These are phyloP conservation scores for Acanthamoeba healyi DNA, from an alignment of 208 protist species.

Conservation along the genomic window DNA sequence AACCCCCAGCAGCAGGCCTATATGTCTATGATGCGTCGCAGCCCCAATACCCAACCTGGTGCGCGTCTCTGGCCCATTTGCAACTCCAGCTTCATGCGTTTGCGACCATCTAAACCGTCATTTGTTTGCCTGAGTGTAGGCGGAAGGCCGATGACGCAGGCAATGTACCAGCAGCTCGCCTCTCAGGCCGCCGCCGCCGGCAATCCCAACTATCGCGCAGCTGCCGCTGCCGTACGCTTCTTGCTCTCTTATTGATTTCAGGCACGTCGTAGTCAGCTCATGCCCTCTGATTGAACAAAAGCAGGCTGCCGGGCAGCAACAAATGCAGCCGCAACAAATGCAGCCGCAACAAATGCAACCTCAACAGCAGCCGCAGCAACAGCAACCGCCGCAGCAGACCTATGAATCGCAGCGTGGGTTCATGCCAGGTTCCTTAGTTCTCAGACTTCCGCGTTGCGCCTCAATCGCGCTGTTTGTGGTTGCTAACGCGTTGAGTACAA, in stretches of 20 bases:
- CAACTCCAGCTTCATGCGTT: neutral
- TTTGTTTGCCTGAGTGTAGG: neutral
- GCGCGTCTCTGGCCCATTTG: neutral
- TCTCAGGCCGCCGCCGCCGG: neutral
- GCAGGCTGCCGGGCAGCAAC: neutral
- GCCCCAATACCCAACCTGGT: neutral
- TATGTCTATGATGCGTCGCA: slow-evolving; percentile 23
- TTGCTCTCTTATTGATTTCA: neutral
- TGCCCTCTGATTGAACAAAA: too few relatives aligned
- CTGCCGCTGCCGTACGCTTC: slow-evolving; percentile 2
- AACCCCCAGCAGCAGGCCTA: slow-evolving; percentile 37
- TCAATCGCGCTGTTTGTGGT: neutral
- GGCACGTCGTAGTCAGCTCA: too few relatives aligned
- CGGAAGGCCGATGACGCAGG: neutral
- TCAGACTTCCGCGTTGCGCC: too few relatives aligned
- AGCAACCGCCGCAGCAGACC: neutral
- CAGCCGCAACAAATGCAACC: neutral
- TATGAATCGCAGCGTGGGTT: neutral
- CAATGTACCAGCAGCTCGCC: slow-evolving; percentile 13
- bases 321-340: neutral
- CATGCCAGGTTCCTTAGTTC: neutral
- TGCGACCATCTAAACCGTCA: neutral
- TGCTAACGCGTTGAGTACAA: too few relatives aligned
- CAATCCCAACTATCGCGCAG: neutral
- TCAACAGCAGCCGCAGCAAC: neutral